phyloP scores from a whole-genome alignment of 2,329 filamentous ascomycete species.

The Phialophora verrucosa region DNA sequence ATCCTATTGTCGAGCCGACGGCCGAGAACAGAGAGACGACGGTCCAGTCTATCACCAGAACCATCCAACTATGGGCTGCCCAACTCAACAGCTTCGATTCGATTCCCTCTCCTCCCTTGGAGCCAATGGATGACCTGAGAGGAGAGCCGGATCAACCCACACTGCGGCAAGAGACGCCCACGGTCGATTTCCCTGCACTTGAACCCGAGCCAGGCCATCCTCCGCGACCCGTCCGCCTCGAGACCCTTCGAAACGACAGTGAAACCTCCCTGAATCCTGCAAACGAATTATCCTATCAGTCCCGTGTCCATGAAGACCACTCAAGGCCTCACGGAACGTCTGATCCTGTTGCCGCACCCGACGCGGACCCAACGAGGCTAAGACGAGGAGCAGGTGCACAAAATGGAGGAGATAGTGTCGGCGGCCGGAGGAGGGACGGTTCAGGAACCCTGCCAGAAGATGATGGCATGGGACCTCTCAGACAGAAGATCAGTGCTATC shows the following conservation, averaged over 20 bases:
- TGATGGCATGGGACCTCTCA: constrained; percentile 74
- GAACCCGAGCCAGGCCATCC: constrained; percentile 22
- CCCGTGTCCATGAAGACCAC: constrained; percentile 32
- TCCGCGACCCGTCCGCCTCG: constrained; percentile 20
- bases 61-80: constrained; percentile 39
- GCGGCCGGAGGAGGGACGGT: constrained; percentile 36
- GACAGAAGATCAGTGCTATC: constrained; percentile 71
- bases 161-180: constrained; percentile 15
- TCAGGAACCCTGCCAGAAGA: constrained; percentile 67
- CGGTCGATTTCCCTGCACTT: constrained; percentile 33
- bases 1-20: constrained; percentile 28
- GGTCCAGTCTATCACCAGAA: constrained; percentile 37
- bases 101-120: constrained; percentile 39
- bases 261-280: constrained; percentile 40
- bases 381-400: constrained; percentile 12
- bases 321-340: constrained; percentile 34
- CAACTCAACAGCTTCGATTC: constrained; percentile 39
- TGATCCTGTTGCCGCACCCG: constrained; percentile 29
- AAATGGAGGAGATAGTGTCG: constrained; percentile 34
- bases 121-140: constrained; percentile 34
- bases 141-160: constrained; percentile 11
- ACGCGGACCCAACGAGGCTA: constrained; percentile 14
- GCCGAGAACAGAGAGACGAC: constrained; percentile 36
- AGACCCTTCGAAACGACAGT: constrained; percentile 34
- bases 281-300: constrained; percentile 35